A percentile compares a stretch with the other conserved stretches of the same genome.
Evolutionary conservation across 306 rosid species (phyloP).

Genomic region (Heteromeles arbutifolia): DNA sequence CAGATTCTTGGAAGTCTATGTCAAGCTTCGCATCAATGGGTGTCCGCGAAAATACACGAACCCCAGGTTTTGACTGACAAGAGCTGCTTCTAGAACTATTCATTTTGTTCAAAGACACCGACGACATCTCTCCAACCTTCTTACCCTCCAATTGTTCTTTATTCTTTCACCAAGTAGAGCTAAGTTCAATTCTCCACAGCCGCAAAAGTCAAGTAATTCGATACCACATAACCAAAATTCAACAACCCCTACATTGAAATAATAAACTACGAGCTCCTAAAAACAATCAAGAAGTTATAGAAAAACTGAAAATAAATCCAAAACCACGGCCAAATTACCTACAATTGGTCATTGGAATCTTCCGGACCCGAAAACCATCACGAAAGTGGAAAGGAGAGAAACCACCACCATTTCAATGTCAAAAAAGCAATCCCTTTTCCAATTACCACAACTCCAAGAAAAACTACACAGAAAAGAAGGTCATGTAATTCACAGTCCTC

Average conservation of each 20-base stretch:
- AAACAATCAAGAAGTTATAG: neutral
- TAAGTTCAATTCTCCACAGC: slow-evolving; percentile 4
- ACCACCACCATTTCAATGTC: slow-evolving; percentile 1
- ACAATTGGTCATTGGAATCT: slow-evolving; percentile 9
- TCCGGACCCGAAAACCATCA: slow-evolving; percentile 12
- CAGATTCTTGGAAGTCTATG: slow-evolving; percentile 23
- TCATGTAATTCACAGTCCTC: neutral
- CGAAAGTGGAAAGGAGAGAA: slow-evolving; percentile 1
- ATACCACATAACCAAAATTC: neutral
- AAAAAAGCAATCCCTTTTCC: slow-evolving; percentile 1
- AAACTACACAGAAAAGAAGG: neutral
- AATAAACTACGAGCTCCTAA: neutral
- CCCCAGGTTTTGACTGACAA: slow-evolving; percentile 20
- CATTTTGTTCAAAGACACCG: slow-evolving; percentile 23
- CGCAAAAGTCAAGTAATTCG: neutral
- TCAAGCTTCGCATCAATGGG: slow-evolving; percentile 39
- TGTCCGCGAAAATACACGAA: slow-evolving; percentile 26
- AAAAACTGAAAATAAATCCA: neutral
- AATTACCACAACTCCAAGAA: neutral
- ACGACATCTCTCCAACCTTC: slow-evolving; percentile 28
- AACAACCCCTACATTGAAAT: neutral
- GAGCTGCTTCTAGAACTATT: slow-evolving; percentile 23
- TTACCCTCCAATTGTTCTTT: neutral
- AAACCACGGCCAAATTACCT: neutral
- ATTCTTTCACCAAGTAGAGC: slow-evolving; percentile 1